Conservation (phyloP, 2,329 filamentous ascomycete species). For the Lomentospora prolificans region DNA sequence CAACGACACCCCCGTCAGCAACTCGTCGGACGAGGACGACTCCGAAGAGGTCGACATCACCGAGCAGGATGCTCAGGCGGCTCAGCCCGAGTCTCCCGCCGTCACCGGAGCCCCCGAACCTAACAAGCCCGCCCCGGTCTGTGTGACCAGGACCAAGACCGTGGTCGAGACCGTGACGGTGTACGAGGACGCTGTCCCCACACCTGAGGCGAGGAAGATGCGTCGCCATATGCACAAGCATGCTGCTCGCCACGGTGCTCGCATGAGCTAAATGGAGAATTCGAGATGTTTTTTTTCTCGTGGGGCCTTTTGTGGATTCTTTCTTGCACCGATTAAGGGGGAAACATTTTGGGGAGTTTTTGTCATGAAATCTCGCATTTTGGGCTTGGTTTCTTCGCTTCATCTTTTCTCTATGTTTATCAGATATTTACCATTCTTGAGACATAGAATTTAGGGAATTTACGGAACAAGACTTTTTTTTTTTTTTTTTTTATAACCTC, state of each 20-base stretch:
- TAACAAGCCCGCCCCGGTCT: slow-evolving; percentile 14
- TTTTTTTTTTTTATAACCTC: not conserved
- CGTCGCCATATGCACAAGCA: slow-evolving; percentile 27
- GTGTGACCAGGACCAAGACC: slow-evolving; percentile 23
- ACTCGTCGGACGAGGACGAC: not conserved
- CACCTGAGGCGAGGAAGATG: slow-evolving; percentile 1
- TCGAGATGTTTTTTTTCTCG: too few species aligned
- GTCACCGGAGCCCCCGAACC: slow-evolving; percentile 5
- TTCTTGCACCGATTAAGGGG: too few species aligned
- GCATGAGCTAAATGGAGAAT: slow-evolving; percentile 16
- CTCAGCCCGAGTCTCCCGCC: slow-evolving; percentile 3
- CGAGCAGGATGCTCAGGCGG: not conserved
- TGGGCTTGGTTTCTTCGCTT: slow-evolving; percentile 6
- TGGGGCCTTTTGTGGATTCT: too few species aligned
- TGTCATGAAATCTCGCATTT: too few species aligned
- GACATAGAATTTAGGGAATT: slow-evolving; percentile 7
- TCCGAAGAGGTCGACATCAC: not conserved
- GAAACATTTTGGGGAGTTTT: too few species aligned
- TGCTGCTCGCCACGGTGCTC: slow-evolving; percentile 22
- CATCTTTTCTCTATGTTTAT: slow-evolving; percentile 5
- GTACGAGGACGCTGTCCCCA: slow-evolving; percentile 13
- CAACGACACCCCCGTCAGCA: not conserved
- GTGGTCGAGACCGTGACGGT: slow-evolving; percentile 37
- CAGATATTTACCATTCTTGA: not conserved
- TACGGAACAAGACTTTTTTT: slow-evolving; percentile 1